phyloP scores from a whole-genome alignment of 2,329 filamentous ascomycete species.

The Zymoseptoria tritici region DNA sequence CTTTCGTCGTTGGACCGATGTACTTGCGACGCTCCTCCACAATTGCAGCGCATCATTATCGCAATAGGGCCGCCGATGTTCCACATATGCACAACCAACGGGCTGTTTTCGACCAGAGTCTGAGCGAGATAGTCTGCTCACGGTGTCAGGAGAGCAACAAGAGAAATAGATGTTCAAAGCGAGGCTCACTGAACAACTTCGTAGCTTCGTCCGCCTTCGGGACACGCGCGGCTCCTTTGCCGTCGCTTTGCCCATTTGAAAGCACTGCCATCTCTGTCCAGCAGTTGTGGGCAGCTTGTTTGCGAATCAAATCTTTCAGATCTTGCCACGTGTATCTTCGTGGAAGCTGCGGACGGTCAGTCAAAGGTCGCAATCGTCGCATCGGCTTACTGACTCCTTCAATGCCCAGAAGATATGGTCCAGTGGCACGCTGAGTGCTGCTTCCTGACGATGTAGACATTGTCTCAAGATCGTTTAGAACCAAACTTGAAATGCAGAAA shows the following conservation, averaged over 20 bases:
- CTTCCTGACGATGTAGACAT: slow-evolving; percentile 5
- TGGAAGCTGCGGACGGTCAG: slow-evolving; percentile 19
- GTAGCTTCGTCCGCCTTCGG: slow-evolving; percentile 20
- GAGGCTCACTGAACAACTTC: slow-evolving; percentile 20
- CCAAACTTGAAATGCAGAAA: background rate
- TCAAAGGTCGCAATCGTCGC: background rate
- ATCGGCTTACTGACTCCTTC: slow-evolving; percentile 13
- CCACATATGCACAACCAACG: slow-evolving; percentile 23
- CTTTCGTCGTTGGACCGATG: slow-evolving; percentile 9
- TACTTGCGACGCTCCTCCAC: slow-evolving; percentile 5
- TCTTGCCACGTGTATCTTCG: slow-evolving; percentile 26
- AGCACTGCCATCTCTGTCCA: slow-evolving; percentile 24
- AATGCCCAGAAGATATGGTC: slow-evolving; percentile 17
- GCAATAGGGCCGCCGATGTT: slow-evolving; percentile 18
- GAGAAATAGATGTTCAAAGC: background rate
- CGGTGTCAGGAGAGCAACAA: background rate
- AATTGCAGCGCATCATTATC: slow-evolving; percentile 20
- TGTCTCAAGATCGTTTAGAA: slow-evolving; percentile 2
- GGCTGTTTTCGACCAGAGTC: slow-evolving; percentile 15
- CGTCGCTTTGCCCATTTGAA: slow-evolving; percentile 15
- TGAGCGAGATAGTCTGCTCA: slow-evolving; percentile 21
- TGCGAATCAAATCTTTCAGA: slow-evolving; percentile 26
- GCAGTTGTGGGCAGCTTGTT: slow-evolving; percentile 22
- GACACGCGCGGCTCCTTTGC: slow-evolving; percentile 21
- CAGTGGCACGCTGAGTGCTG: slow-evolving; percentile 2